Base-by-base conservation (phyloP, 2,329 filamentous ascomycete genomes). In the Alternaria angustiovoidea region DNA sequence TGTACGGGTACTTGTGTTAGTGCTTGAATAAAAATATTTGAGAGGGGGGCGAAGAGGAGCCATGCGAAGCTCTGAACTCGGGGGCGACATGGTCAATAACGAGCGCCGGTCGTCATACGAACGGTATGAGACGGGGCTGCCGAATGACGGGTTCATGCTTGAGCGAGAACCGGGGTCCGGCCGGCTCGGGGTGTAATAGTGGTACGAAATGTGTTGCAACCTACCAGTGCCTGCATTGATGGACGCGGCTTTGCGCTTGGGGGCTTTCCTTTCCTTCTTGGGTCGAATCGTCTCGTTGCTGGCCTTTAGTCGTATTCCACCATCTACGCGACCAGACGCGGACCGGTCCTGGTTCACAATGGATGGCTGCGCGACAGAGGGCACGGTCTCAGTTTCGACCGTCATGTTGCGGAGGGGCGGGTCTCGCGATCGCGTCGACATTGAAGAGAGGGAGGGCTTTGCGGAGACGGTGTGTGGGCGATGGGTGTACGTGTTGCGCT, bases 271-370 rank as follows among this genome's bases (percentile, higher is more conserved):
- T 54, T 97, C 93, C 81, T 95, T 97, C 81, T 90, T 95, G 2
- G 95, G 94, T 46, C 93, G 88, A 69, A 99, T 97, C 0, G 95
- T 99, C 78, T 99, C 95, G n/a, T 89, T 91, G 79, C 94, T 98
- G 7, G 91, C 89, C 77, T 96, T 96, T 59, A 92, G 86, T 69
- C 93, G 90, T 44, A 99, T 82, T 65, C 91, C 96, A 43, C 91
- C 89, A 43, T 91, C 89, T 59, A 87, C 87, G 18, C 86, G 84
- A 20, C 88, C 88, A n/a, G 85, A 79, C 16, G 72, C 80, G 22
- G 82, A 81, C 61, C 87, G 82, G 62, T 89, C 88, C 44, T 83
- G 82, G 36, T 82, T 79, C 26, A 87, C 87, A 34, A 90, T 89
- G 28, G 97, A 83, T 9, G 90, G 88, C 73, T 96, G 94, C 11